A percentile compares a stretch with the other conserved stretches of the same genome.
These are phyloP conservation scores for Apiotrichum akiyoshidainum DNA, from an alignment of 1,284 basidiomycete species.

Conservation along the genomic window DNA sequence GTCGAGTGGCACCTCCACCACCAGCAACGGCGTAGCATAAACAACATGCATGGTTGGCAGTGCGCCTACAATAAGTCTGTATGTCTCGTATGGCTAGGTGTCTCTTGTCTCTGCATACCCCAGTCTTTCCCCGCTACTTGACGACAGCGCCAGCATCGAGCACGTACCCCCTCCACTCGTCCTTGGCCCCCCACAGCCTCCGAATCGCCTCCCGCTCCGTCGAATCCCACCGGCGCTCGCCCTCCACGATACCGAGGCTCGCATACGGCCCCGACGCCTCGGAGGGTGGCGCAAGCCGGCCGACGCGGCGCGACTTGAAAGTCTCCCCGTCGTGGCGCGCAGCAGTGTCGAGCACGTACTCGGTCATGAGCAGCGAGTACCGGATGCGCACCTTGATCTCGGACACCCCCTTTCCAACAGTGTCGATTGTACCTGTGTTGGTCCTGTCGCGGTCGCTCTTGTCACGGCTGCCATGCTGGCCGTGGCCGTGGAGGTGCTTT, in stretches of 20 bases:
- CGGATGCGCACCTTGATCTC: conserved; percentile 17
- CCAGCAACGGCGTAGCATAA: not conserved
- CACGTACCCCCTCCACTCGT: conserved; percentile 28
- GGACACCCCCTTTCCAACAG: no score
- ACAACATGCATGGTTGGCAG: not conserved
- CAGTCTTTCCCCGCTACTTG: not conserved
- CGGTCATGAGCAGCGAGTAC: conserved; percentile 19
- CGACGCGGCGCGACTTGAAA: conserved; percentile 14
- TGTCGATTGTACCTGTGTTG: no score
- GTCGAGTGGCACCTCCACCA: conserved; percentile 4
- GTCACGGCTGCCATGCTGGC: no score
- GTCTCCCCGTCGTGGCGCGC: conserved; percentile 1
- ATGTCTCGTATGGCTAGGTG: no score
- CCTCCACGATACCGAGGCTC: conserved; percentile 2
- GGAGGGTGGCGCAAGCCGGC: not conserved
- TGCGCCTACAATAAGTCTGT: not conserved
- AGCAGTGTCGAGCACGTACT: conserved; percentile 19
- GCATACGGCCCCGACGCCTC: not conserved
- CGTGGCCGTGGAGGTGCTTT: no score
- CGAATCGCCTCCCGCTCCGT: conserved; percentile 29
- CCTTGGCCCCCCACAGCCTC: conserved; percentile 21
- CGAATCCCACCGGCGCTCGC: conserved; percentile 18
- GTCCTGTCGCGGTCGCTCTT: not conserved
- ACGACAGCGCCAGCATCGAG: not conserved
- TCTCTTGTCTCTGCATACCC: no score